Percentiles rank a stretch among this genome's conserved stretches.
Evolutionary conservation across 345 rosid species (phyloP).

Genomic region (Dimocarpus longan): DNA sequence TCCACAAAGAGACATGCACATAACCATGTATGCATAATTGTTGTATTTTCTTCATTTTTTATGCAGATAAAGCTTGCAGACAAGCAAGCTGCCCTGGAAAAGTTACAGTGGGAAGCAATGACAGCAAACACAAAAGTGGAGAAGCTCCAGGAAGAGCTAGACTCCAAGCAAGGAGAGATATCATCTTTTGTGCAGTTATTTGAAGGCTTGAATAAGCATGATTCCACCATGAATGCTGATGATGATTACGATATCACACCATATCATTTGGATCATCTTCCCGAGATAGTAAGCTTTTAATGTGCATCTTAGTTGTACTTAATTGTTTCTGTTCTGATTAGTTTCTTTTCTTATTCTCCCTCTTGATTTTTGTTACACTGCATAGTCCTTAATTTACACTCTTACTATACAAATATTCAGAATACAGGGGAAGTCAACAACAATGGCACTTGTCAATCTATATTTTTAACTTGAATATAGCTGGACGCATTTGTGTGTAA

Average conservation of each 20-base stretch:
- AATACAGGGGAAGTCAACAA: neutral
- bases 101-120: constrained; percentile 91
- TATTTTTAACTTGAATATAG: neutral
- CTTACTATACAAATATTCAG: neutral
- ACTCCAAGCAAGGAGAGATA: constrained; percentile 64
- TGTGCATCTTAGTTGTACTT: neutral
- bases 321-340: neutral
- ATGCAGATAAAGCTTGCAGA: constrained; percentile 90
- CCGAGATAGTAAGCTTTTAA: constrained; percentile 57
- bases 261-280: constrained; percentile 50
- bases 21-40: neutral
- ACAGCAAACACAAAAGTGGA: constrained; percentile 59
- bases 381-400: neutral
- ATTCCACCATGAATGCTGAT: constrained; percentile 33
- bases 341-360: neutral
- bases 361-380: neutral
- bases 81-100: constrained; percentile 92
- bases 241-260: constrained; percentile 73
- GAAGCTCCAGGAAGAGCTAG: constrained; percentile 77
- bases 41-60: constrained; percentile 9
- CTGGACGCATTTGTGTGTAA: neutral
- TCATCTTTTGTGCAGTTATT: constrained; percentile 56
- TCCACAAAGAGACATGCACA: neutral
- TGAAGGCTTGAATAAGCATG: constrained; percentile 56
- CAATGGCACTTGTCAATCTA: neutral